phyloP scores from a whole-genome alignment of 192 early-diverging fungal genomes.

The Coemansia nantahalensis region DNA sequence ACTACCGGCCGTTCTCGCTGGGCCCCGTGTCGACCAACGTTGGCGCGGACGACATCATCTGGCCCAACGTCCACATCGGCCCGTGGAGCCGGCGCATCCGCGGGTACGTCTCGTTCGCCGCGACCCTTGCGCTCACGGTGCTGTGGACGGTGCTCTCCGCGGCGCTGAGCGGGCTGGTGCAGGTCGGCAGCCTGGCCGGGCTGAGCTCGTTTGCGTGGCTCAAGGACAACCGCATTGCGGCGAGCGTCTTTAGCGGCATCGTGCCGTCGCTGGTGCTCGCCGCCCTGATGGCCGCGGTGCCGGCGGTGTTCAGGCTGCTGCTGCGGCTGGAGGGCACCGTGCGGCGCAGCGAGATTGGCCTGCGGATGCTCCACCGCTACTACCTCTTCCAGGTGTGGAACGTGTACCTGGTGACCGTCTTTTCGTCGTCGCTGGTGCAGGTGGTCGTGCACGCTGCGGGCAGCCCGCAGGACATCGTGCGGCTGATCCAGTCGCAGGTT shows the following conservation, averaged over 20 bases:
- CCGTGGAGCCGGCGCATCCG: constrained; percentile 57
- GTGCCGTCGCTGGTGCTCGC: constrained; percentile 71
- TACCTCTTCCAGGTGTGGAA: constrained; percentile 81
- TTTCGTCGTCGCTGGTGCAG: constrained; percentile 63
- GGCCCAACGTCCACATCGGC: constrained; percentile 69
- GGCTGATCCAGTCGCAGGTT: constrained; percentile 59
- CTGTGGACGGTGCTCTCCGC: constrained; percentile 75
- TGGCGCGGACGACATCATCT: constrained; percentile 72
- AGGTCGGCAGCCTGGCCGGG: constrained; percentile 52
- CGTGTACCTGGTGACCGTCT: constrained; percentile 74
- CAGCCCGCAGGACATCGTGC: constrained; percentile 37
- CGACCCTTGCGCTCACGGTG: constrained; percentile 59
- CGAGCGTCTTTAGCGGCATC: constrained; percentile 69
- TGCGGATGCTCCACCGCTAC: constrained; percentile 65
- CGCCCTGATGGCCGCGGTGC: constrained; percentile 67
- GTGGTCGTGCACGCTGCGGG: constrained; percentile 23
- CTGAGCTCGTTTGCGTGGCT: constrained; percentile 55
- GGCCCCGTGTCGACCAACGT: constrained; percentile 63
- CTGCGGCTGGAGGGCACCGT: constrained; percentile 60
- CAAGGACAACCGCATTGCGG: constrained; percentile 2
- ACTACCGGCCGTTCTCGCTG: constrained; percentile 64
- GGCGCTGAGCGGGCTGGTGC: constrained; percentile 56
- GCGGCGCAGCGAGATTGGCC: constrained; percentile 57
- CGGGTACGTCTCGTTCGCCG: constrained; percentile 51
- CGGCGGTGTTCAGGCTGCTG: constrained; percentile 63